These are phyloP conservation scores for Arthrobotrys megalospora DNA, from an alignment of 2,329 filamentous ascomycete genomes.

Conservation along the genomic window DNA sequence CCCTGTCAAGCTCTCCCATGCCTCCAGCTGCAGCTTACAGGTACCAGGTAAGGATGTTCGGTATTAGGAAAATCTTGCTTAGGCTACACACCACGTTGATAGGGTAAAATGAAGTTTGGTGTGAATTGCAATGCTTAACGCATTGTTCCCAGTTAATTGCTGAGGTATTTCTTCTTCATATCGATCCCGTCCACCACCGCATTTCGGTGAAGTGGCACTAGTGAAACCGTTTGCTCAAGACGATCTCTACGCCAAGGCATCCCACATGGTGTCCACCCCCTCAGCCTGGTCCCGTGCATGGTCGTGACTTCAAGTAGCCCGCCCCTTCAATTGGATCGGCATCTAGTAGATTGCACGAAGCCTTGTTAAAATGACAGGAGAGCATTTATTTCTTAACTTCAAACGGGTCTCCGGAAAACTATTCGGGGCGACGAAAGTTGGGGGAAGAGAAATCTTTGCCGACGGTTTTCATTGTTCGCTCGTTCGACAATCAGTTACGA, in stretches of 20 bases:
- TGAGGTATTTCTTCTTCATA: slow-evolving; percentile 24
- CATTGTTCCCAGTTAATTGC: slow-evolving; percentile 12
- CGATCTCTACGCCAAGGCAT: slow-evolving; percentile 50
- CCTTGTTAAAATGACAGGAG: slow-evolving; percentile 19
- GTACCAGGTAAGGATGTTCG: slow-evolving; percentile 11
- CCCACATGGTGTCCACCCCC: slow-evolving; percentile 40
- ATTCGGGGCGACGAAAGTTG: slow-evolving; percentile 2
- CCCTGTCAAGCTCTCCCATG: slow-evolving; percentile 10
- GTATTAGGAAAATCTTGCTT: slow-evolving; percentile 3
- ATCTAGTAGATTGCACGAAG: slow-evolving; percentile 16
- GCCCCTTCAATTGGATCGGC: slow-evolving; percentile 24
- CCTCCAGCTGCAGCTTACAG: slow-evolving; percentile 16
- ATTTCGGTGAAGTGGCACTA: slow-evolving; percentile 7
- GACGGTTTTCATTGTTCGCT: slow-evolving; percentile 2
- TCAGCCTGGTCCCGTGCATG: slow-evolving; percentile 50
- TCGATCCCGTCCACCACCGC: slow-evolving; percentile 10
- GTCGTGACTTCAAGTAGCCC: not conserved
- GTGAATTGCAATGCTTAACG: not conserved
- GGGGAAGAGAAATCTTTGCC: slow-evolving; percentile 7
- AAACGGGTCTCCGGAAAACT: slow-evolving; percentile 13
- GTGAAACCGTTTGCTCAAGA: slow-evolving; percentile 47
- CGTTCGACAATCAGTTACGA: slow-evolving; percentile 29
- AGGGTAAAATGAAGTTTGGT: slow-evolving; percentile 5
- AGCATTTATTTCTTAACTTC: slow-evolving; percentile 23
- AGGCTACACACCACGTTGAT: slow-evolving; percentile 22